phyloP scores from a whole-genome alignment of 495 filamentous ascomycete species.

The Cladorrhinum samala region DNA sequence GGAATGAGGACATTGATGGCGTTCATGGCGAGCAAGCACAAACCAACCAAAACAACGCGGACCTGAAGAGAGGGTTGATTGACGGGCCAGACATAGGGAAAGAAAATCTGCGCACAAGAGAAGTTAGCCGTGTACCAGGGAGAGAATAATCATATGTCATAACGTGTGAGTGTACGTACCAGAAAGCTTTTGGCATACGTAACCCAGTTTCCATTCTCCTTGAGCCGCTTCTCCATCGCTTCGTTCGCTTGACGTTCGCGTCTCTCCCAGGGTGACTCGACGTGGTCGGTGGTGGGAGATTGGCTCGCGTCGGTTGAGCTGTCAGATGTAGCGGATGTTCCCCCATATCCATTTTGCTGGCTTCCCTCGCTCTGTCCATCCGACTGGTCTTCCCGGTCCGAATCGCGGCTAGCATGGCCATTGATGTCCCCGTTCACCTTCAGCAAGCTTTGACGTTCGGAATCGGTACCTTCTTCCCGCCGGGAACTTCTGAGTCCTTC shows the following conservation, averaged over 20 bases:
- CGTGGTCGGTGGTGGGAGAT: constrained; percentile 27
- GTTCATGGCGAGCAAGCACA: constrained; percentile 57
- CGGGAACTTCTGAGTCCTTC: constrained; percentile 21
- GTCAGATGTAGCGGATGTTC: constrained; percentile 28
- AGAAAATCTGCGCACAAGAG: constrained; percentile 43
- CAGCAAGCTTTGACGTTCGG: constrained; percentile 48
- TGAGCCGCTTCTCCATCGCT: constrained; percentile 50
- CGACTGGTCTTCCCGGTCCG: constrained; percentile 21
- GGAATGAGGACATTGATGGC: constrained; percentile 60
- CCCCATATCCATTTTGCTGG: constrained; percentile 39
- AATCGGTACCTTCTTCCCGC: constrained; percentile 34
- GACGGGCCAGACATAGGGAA: constrained; percentile 61
- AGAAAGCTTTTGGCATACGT: constrained; percentile 56
- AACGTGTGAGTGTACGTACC: too few species aligned
- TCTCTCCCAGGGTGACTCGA: constrained; percentile 45
- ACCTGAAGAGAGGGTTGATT: constrained; percentile 50
- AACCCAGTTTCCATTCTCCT: constrained; percentile 58
- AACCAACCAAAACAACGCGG: constrained; percentile 48
- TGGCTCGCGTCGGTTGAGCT: constrained; percentile 24
- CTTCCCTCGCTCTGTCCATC: too few species aligned
- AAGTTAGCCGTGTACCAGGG: too few species aligned
- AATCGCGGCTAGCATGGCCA: constrained; percentile 8
- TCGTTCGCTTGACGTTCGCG: constrained; percentile 45
- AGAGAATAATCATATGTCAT: too few species aligned
- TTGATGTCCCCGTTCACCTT: constrained; percentile 21